phyloP scores from a whole-genome alignment of 2,329 filamentous ascomycete genomes.

The Chaetoscypha palmicola region DNA sequence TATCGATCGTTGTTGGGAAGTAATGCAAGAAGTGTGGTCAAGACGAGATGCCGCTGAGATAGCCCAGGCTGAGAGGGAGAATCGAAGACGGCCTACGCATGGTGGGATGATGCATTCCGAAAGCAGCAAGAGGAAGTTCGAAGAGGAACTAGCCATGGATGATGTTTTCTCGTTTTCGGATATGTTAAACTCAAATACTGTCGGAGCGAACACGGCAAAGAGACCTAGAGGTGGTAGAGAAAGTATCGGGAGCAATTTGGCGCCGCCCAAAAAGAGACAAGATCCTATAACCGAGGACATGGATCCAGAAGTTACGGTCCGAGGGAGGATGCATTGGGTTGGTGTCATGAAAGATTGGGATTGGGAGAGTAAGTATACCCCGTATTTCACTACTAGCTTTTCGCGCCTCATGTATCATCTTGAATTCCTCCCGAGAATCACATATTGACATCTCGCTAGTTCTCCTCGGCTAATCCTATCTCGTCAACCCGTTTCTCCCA shows the following conservation, averaged over 20 bases:
- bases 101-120: conserved; percentile 22
- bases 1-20: conserved; percentile 57
- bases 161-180: conserved; percentile 26
- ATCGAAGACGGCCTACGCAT: conserved; percentile 13
- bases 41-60: conserved; percentile 45
- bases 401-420: neutral
- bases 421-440: neutral
- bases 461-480: conserved; percentile 14
- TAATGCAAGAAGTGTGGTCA: conserved; percentile 60
- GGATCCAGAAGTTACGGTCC: conserved; percentile 56
- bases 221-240: conserved; percentile 23
- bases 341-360: conserved; percentile 65
- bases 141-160: conserved; percentile 26
- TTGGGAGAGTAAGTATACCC: conserved; percentile 56
- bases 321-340: conserved; percentile 60
- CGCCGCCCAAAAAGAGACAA: conserved; percentile 17
- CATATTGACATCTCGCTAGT: conserved; percentile 11
- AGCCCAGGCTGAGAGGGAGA: conserved; percentile 17
- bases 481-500: conserved; percentile 8
- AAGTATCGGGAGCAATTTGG: conserved; percentile 5
- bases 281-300: conserved; percentile 35
- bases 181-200: conserved; percentile 21
- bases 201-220: conserved; percentile 7
- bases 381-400: conserved; percentile 17
- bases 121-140: conserved; percentile 25